Evolutionary conservation across 2,329 filamentous ascomycete genomes (phyloP).

Genomic region (Metarhizium humberi): DNA sequence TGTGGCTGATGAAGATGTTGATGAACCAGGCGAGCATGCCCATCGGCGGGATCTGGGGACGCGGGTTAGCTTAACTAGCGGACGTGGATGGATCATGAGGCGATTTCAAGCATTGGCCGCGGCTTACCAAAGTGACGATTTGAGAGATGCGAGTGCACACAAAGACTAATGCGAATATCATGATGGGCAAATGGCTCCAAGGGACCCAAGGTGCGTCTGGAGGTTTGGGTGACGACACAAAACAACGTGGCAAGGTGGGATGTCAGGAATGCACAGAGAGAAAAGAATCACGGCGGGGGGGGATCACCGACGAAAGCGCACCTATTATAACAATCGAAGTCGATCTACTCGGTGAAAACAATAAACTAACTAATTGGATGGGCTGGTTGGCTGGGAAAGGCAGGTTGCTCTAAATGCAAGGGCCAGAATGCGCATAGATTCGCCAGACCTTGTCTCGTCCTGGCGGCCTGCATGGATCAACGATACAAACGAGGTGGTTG

Average conservation of each 20-base stretch:
- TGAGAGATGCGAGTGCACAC: constrained; percentile 52
- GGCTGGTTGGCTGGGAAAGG: background rate
- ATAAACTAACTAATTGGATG: constrained; percentile 1
- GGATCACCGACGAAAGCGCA: background rate
- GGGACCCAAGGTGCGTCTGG: background rate
- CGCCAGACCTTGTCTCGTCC: background rate
- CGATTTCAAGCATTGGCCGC: background rate
- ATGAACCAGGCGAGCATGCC: constrained; percentile 62
- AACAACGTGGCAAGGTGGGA: constrained; percentile 3
- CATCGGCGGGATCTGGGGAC: constrained; percentile 48
- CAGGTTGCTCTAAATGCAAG: background rate
- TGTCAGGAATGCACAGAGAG: constrained; percentile 1
- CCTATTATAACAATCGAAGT: background rate
- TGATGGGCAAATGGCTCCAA: constrained; percentile 24
- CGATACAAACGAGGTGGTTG: no score
- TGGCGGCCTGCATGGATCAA: background rate
- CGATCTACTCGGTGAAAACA: background rate
- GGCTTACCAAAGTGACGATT: constrained; percentile 52
- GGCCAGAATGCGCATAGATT: background rate
- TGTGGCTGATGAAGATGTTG: constrained; percentile 45
- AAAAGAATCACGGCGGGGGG: background rate
- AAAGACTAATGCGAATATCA: constrained; percentile 57
- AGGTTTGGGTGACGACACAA: no score
- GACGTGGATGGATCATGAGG: background rate
- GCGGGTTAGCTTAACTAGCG: background rate